These are phyloP conservation scores for Penicillium manginii DNA, from an alignment of 495 filamentous ascomycete genomes.

Conservation along the genomic window DNA sequence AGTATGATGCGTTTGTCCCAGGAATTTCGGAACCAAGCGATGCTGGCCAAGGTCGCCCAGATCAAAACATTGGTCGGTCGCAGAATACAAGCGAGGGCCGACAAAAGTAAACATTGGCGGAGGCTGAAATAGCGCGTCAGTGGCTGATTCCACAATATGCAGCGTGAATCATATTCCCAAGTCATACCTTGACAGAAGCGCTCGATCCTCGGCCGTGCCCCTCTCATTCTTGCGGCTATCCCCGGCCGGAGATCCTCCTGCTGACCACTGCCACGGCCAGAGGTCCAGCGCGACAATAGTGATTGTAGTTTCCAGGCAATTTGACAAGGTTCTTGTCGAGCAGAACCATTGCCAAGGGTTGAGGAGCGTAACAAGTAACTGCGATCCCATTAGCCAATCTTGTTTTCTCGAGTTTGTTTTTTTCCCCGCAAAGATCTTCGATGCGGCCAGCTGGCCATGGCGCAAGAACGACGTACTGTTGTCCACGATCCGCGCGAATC, in stretches of 20 bases:
- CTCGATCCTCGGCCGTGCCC: slow-evolving; percentile 13
- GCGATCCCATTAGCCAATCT: slow-evolving; percentile 10
- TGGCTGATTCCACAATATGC: slow-evolving; percentile 8
- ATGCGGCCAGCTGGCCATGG: neutral
- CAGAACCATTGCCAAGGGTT: slow-evolving; percentile 98
- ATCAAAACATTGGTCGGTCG: slow-evolving; percentile 89
- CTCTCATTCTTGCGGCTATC: slow-evolving; percentile 9
- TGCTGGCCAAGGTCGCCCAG: slow-evolving; percentile 65
- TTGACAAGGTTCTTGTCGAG: slow-evolving; percentile 90
- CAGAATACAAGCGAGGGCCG: slow-evolving; percentile 82
- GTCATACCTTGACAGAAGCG: slow-evolving; percentile 17
- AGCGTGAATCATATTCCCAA: neutral
- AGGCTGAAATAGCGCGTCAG: slow-evolving; percentile 44
- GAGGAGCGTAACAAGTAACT: slow-evolving; percentile 67
- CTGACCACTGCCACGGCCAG: slow-evolving; percentile 83
- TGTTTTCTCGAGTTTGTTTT: neutral
- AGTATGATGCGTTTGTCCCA: slow-evolving; percentile 55
- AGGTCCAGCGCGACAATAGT: slow-evolving; percentile 77
- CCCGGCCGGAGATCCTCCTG: slow-evolving; percentile 13
- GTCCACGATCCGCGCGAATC: slow-evolving; percentile 67
- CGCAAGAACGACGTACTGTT: slow-evolving; percentile 55
- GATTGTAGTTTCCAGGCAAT: slow-evolving; percentile 87
- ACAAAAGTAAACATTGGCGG: slow-evolving; percentile 70
- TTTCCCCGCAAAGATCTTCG: neutral
- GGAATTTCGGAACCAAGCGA: slow-evolving; percentile 47